These are phyloP conservation scores for Biscogniauxia mediterranea DNA, from an alignment of 2,329 filamentous ascomycete genomes.

Conservation along the genomic window DNA sequence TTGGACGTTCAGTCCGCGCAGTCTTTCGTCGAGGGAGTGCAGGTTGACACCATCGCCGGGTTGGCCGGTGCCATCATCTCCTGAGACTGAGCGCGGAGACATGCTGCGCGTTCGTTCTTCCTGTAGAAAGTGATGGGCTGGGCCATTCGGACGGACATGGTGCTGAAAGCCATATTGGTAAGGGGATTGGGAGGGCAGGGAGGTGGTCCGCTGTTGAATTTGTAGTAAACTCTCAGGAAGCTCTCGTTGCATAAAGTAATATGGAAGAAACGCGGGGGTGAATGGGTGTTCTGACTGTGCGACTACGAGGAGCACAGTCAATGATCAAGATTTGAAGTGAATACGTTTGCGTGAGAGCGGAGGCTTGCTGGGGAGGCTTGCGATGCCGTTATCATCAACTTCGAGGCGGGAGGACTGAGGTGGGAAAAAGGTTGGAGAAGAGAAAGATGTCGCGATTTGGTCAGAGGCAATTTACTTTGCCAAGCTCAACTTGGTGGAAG, in stretches of 20 bases:
- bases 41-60: constrained; percentile 37
- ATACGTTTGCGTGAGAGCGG: background rate
- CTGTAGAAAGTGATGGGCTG: constrained; percentile 32
- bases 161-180: constrained; percentile 59
- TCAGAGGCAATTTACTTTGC: background rate
- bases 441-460: background rate
- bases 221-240: constrained; percentile 37
- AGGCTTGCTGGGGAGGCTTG: background rate
- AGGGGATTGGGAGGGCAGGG: constrained; percentile 32
- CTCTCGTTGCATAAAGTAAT: constrained; percentile 66
- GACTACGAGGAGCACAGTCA: constrained; percentile 51
- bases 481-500: background rate
- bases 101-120: constrained; percentile 35
- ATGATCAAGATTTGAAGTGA: constrained; percentile 8
- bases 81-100: constrained; percentile 37
- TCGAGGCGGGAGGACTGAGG: background rate
- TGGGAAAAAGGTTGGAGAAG: background rate
- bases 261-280: constrained; percentile 33
- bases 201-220: constrained; percentile 30
- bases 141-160: constrained; percentile 41
- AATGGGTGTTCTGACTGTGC: constrained; percentile 47
- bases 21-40: constrained; percentile 47
- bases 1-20: constrained; percentile 51
- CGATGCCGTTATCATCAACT: background rate
- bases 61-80: constrained; percentile 23